Conservation (phyloP, 2,329 filamentous ascomycete species). For the Byssothecium circinans region DNA sequence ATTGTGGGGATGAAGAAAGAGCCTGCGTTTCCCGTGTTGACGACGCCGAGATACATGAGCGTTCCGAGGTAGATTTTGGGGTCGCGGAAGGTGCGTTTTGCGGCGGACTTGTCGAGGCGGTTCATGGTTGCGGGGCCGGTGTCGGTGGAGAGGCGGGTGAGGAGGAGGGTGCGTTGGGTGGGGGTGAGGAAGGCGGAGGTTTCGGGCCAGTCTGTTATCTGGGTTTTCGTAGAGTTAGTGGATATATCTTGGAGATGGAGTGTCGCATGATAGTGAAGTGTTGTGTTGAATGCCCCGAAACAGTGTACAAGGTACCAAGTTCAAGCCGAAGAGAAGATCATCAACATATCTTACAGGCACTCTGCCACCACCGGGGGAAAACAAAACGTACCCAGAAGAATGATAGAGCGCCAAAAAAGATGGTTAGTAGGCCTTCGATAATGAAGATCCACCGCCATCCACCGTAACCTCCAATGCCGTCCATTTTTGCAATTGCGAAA, state of each 20-base stretch:
- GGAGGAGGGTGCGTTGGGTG: constrained; percentile 30
- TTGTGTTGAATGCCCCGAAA: too few species aligned
- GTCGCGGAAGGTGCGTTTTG: constrained; percentile 49
- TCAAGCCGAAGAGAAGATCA: too few species aligned
- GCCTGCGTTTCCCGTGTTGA: constrained; percentile 52
- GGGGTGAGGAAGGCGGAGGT: constrained; percentile 38
- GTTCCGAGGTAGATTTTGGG: constrained; percentile 33
- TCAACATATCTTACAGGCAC: too few species aligned
- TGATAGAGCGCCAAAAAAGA: constrained; percentile 46
- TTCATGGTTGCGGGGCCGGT: constrained; percentile 54
- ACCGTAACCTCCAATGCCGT: constrained; percentile 51
- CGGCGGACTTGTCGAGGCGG: constrained; percentile 52
- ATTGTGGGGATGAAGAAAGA: constrained; percentile 48
- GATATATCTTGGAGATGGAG: too few species aligned
- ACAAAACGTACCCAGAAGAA: constrained; percentile 47
- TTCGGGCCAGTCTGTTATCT: constrained; percentile 51
- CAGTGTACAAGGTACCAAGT: too few species aligned
- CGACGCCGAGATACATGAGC: constrained; percentile 29
- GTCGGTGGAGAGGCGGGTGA: constrained; percentile 31
- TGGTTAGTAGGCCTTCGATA: constrained; percentile 36
- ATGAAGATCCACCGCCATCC: constrained; percentile 42
- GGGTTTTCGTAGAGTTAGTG: background rate
- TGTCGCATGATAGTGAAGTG: too few species aligned
- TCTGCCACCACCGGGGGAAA: too few species aligned
- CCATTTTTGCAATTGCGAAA: constrained; percentile 61